Conservation (phyloP, 2,329 filamentous ascomycete species). For the Aspergillus sp. region DNA sequence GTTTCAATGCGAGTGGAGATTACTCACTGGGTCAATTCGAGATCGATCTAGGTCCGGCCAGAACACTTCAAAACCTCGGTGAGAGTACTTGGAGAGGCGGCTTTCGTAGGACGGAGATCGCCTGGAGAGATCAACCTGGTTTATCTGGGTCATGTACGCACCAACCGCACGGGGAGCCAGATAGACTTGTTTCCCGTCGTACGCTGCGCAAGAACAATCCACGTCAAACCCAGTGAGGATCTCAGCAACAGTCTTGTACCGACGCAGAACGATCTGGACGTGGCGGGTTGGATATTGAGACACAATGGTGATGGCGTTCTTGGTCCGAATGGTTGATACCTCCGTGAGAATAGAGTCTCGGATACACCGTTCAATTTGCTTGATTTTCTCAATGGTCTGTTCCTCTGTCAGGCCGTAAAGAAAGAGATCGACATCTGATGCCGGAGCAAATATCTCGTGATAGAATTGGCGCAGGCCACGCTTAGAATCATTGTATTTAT, state of each 20-base stretch:
- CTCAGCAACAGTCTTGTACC: slow-evolving; percentile 81
- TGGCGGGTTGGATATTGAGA: slow-evolving; percentile 82
- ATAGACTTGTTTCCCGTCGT: slow-evolving; percentile 77
- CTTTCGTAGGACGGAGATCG: slow-evolving; percentile 87
- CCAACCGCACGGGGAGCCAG: slow-evolving; percentile 73
- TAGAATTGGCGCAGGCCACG: slow-evolving; percentile 68
- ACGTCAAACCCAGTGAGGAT: slow-evolving; percentile 88
- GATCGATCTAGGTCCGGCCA: slow-evolving; percentile 73
- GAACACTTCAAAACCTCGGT: slow-evolving; percentile 79
- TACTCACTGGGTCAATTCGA: slow-evolving; percentile 65
- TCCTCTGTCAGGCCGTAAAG: slow-evolving; percentile 77
- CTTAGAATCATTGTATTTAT: slow-evolving; percentile 62
- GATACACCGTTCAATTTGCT: slow-evolving; percentile 73
- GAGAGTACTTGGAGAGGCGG: slow-evolving; percentile 80
- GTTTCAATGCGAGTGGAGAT: neutral
- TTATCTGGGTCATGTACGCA: slow-evolving; percentile 78
- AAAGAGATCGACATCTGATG: slow-evolving; percentile 85
- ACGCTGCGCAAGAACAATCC: slow-evolving; percentile 78
- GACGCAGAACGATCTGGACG: slow-evolving; percentile 79
- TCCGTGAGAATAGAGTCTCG: slow-evolving; percentile 78
- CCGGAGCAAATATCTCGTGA: slow-evolving; percentile 76
- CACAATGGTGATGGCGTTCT: slow-evolving; percentile 82
- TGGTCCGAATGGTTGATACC: slow-evolving; percentile 79
- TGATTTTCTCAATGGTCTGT: slow-evolving; percentile 78
- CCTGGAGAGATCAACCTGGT: slow-evolving; percentile 74